Base-by-base conservation (phyloP, 495 filamentous ascomycete species). In the Podospora pseudocomata region DNA sequence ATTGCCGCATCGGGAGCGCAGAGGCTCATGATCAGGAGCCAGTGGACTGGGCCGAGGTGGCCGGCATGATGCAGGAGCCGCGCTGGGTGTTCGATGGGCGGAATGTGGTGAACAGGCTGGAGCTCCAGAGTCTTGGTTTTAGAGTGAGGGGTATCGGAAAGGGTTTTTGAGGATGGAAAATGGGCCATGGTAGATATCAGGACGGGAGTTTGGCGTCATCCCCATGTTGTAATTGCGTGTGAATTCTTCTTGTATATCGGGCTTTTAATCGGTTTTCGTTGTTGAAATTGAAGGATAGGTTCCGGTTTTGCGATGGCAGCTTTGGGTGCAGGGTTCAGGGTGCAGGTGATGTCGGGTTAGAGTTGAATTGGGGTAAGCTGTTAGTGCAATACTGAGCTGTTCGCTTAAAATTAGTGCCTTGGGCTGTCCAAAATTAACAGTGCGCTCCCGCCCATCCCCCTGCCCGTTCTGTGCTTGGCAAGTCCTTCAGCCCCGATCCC, bases 41-140 rank as follows among this genome's bases (percentile, higher is more conserved):
- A 69, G 65, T 89, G 59, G 85, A 89, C 67, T 89, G 87, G 87
- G 73, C 77, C 3, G 80, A 81, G 19, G 81, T 81, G 4, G 80
- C 80, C 23, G 70, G 73, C 16, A 77, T 80, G 32, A 91, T 93
- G 89, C 81, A 83, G 59, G 85, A 88, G 65, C 90, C 90, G 2
- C 86, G 84, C 68, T 90, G 86, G 80, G 78, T 92, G 5, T 92
- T 93, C 74, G 90, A 93, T 67, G 90, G 90, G 18, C 84, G 88
- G 2, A 77, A 77, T 60, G 70, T 76, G 15, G 72, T 74, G 27
- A 58, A 77, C 54, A 54, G 53, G 4, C 19, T 67, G 6, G 73
- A 76, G 62, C 73, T 77, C 20, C 66, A 76, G 34, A 62, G 67
- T 6, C 64, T 77, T 0, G 75, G 75, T 0, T 77, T 77, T 62